A percentile compares a stretch with the other conserved stretches of the same genome.
Evolutionary conservation across 2,329 filamentous ascomycete species (phyloP).

Genomic region (Penicillium janthinellum): DNA sequence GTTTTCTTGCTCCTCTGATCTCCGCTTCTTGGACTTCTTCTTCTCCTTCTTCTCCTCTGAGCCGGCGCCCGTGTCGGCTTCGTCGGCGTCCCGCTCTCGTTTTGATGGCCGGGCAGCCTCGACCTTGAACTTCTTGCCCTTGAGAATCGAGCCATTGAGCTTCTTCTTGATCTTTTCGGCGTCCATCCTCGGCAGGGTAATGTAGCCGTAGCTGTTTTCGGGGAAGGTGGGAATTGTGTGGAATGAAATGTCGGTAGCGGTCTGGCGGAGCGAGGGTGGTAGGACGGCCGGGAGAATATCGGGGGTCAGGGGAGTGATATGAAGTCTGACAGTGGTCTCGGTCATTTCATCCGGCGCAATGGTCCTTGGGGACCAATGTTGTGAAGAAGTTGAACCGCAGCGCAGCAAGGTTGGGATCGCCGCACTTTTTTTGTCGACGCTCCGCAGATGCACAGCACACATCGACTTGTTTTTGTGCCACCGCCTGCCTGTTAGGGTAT

Average conservation of each 20-base stretch:
- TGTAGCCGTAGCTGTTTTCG: constrained; percentile 85
- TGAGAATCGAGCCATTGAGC: constrained; percentile 81
- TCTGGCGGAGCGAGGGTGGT: constrained; percentile 64
- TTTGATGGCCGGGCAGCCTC: constrained; percentile 74
- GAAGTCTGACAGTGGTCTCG: constrained; percentile 59
- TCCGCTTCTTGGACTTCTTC: constrained; percentile 53
- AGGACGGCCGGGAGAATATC: constrained; percentile 73
- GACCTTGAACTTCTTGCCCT: constrained; percentile 80
- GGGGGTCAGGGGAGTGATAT: constrained; percentile 83
- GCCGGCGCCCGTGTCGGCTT: constrained; percentile 39
- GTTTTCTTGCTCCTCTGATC: constrained; percentile 50
- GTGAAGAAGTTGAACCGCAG: not conserved
- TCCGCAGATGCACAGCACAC: not conserved
- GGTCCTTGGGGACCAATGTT: not conserved
- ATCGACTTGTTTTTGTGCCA: not conserved
- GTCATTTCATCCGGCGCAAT: constrained; percentile 32
- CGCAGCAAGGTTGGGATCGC: not conserved
- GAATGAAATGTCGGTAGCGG: constrained; percentile 81
- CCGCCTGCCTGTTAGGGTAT: not conserved
- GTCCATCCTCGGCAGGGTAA: constrained; percentile 77
- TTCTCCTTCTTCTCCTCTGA: constrained; percentile 48
- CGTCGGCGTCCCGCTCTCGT: constrained; percentile 45
- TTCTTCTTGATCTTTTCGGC: constrained; percentile 92
- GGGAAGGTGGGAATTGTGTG: constrained; percentile 85
- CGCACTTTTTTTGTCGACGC: constrained; percentile 6